These are phyloP conservation scores for Trifolium dubium DNA, from an alignment of 306 rosid genomes.

Conservation along the genomic window DNA sequence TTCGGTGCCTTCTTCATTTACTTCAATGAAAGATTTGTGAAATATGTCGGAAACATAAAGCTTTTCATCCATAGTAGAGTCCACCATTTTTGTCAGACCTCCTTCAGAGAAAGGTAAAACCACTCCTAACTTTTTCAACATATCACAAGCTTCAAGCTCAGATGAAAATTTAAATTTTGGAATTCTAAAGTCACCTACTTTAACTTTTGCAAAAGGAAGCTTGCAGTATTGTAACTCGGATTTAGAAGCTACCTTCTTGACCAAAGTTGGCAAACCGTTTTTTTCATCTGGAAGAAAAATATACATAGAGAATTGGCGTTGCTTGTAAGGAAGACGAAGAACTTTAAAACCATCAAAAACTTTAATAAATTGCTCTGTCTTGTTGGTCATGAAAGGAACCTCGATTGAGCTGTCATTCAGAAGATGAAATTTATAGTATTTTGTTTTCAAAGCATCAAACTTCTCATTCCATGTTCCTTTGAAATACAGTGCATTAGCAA, in stretches of 20 bases:
- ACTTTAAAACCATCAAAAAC: neutral
- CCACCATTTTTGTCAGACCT: constrained; percentile 71
- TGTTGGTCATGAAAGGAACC: constrained; percentile 75
- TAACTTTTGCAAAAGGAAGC: too few species aligned
- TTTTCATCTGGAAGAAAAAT: neutral
- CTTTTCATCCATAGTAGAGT: constrained; percentile 41
- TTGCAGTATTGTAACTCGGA: neutral
- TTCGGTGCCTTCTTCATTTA: constrained; percentile 84
- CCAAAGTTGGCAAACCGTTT: neutral
- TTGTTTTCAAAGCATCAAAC: constrained; percentile 64
- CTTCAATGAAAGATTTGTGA: constrained; percentile 74
- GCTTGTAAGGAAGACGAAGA: neutral
- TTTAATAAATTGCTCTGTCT: neutral
- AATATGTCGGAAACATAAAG: constrained; percentile 58
- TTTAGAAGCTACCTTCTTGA: neutral
- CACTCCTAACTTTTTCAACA: neutral
- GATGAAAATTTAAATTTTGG: neutral
- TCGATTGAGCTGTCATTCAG: constrained; percentile 58
- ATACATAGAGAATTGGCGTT: neutral
- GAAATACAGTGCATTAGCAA: constrained; percentile 77
- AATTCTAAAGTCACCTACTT: neutral
- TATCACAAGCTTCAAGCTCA: neutral
- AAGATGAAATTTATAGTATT: constrained; percentile 65
- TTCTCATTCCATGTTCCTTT: constrained; percentile 74
- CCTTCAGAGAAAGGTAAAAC: neutral